Conservation (phyloP, 2,329 filamentous ascomycete genomes). For the Sarocladium strictum region DNA sequence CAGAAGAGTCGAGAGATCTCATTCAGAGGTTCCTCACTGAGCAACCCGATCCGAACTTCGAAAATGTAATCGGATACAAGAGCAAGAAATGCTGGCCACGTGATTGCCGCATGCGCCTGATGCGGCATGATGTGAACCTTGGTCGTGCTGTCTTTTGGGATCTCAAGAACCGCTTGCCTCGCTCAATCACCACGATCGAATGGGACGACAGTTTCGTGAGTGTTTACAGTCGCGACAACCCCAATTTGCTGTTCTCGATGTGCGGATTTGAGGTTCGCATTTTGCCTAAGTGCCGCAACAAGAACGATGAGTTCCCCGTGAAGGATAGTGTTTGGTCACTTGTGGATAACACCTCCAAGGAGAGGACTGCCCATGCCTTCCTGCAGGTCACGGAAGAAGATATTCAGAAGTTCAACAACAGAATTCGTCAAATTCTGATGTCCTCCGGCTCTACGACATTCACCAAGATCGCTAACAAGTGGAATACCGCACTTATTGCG, state of each 20-base stretch:
- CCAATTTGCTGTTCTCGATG: conserved; percentile 96
- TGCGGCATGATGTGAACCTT: conserved; percentile 97
- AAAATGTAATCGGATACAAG: conserved; percentile 97
- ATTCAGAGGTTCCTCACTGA: conserved; percentile 98
- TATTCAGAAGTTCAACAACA: conserved; percentile 98
- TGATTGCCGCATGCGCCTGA: conserved; percentile 94
- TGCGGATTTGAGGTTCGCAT: conserved; percentile 96
- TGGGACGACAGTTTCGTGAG: conserved; percentile 99
- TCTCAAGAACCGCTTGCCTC: conserved; percentile 89
- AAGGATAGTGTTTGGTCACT: conserved; percentile 99
- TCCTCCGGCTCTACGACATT: conserved; percentile 99
- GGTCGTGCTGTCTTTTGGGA: conserved; percentile 99
- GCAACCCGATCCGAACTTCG: conserved; percentile 97
- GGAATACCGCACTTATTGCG: conserved; percentile 96
- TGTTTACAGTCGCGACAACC: conserved; percentile 96
- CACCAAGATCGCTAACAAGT: conserved; percentile 99
- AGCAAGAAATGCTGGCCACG: conserved; percentile 99
- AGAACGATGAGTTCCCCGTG: conserved; percentile 92
- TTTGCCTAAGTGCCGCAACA: conserved; percentile 87
- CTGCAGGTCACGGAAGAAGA: conserved; percentile 96
- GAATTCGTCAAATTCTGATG: conserved; percentile 97
- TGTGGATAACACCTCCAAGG: conserved; percentile 93
- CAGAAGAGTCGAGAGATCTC: conserved; percentile 89
- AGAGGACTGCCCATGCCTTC: conserved; percentile 95
- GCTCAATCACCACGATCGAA: conserved; percentile 94